Conservation (phyloP, 805 yeast species). For the Starmerella kuoi region DNA sequence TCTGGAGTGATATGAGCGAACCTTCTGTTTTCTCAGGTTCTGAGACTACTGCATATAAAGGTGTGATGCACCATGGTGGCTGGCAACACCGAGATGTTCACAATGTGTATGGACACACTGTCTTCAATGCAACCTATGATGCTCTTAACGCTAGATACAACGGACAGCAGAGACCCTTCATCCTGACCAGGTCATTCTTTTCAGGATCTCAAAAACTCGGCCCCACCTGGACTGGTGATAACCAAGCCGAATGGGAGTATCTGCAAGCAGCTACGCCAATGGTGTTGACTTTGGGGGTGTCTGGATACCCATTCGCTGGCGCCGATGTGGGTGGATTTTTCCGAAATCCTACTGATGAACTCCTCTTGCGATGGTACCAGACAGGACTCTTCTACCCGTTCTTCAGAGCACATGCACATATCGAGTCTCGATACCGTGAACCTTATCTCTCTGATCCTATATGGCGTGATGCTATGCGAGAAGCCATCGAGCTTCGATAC, state of each 20-base stretch:
- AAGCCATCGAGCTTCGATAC: conserved; percentile 65
- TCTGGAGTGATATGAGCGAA: conserved; percentile 99
- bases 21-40: conserved; percentile 94
- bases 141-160: conserved; percentile 45
- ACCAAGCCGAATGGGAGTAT: conserved; percentile 85
- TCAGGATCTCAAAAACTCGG: conserved; percentile 86
- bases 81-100: conserved; percentile 90
- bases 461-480: conserved; percentile 21
- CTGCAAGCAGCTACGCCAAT: conserved; percentile 71
- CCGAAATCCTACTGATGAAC: conserved; percentile 73
- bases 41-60: conserved; percentile 81
- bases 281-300: conserved; percentile 68
- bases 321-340: conserved; percentile 97
- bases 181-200: conserved; percentile 74
- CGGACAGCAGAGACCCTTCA: conserved; percentile 57
- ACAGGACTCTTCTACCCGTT: conserved; percentile 94
- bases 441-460: conserved; percentile 54
- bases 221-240: conserved; percentile 98
- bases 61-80: conserved; percentile 60
- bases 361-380: conserved; percentile 88
- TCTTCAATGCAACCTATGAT: conserved; percentile 66
- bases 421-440: conserved; percentile 83
- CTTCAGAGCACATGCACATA: conserved; percentile 93
- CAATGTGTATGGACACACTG: conserved; percentile 68
- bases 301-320: conserved; percentile 85